A percentile compares a stretch with the other conserved stretches of the same genome.
Evolutionary conservation across 345 rosid species (phyloP).

Genomic region (Gossypium anomalum): DNA sequence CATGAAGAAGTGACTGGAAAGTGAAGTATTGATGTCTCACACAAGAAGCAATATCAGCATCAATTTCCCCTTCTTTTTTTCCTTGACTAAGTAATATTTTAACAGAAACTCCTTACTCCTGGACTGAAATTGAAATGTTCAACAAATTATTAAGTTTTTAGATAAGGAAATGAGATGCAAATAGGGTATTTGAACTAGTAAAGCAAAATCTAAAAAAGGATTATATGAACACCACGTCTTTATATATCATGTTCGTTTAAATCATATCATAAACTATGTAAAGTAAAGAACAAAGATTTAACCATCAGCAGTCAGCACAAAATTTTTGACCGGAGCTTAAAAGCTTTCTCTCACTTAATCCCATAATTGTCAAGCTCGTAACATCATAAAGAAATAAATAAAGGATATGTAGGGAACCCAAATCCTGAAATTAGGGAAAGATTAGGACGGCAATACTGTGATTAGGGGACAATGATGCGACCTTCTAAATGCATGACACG

Average conservation of each 20-base stretch:
- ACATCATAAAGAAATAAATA: background rate
- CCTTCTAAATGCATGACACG: conserved; percentile 12
- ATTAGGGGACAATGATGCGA: conserved; percentile 15
- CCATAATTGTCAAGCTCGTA: background rate
- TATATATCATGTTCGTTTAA: too few species aligned
- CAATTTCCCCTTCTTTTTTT: background rate
- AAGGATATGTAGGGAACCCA: background rate
- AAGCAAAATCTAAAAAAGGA: too few species aligned
- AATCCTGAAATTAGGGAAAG: conserved; percentile 19
- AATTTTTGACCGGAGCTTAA: conserved; percentile 8
- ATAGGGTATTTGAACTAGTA: too few species aligned
- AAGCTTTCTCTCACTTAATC: background rate
- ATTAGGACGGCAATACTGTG: conserved; percentile 10
- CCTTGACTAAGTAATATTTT: background rate
- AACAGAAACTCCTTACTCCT: background rate
- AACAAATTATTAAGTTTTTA: background rate
- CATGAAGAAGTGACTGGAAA: background rate
- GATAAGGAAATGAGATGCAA: background rate
- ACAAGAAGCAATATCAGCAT: background rate
- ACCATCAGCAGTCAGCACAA: background rate
- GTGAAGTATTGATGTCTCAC: background rate
- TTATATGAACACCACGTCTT: too few species aligned
- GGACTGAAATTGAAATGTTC: background rate
- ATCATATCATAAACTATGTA: too few species aligned
- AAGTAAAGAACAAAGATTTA: background rate